These are phyloP conservation scores for Fusarium sp. DNA, from an alignment of 2,329 filamentous ascomycete genomes.

Conservation along the genomic window DNA sequence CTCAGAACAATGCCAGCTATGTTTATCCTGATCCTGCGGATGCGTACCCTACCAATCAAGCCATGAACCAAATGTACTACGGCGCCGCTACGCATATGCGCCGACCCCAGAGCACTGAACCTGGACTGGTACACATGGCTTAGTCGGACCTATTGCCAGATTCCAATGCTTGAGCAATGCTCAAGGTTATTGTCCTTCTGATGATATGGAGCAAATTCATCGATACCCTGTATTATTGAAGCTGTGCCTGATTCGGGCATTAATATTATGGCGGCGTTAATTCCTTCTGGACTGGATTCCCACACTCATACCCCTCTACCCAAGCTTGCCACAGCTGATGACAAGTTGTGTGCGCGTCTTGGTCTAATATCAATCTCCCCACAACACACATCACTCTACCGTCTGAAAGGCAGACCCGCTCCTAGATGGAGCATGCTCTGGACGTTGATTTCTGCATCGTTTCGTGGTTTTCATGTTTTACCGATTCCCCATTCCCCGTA, in stretches of 20 bases:
- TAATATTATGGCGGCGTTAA: conserved; percentile 32
- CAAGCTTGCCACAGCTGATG: conserved; percentile 33
- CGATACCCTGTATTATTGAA: conserved; percentile 45
- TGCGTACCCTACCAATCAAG: conserved; percentile 70
- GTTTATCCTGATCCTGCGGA: conserved; percentile 85
- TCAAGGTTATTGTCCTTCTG: neutral
- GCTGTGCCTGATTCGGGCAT: conserved; percentile 28
- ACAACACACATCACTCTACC: conserved; percentile 2
- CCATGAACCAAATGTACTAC: conserved; percentile 79
- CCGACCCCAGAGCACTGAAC: conserved; percentile 81
- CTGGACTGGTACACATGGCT: conserved; percentile 60
- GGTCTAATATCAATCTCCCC: conserved; percentile 38
- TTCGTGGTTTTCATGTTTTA: conserved; percentile 30
- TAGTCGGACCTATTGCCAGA: conserved; percentile 45
- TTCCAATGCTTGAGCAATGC: conserved; percentile 21
- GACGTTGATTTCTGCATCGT: conserved; percentile 34
- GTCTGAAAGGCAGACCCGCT: conserved; percentile 35
- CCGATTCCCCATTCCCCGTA: conserved; percentile 43
- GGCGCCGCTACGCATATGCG: conserved; percentile 73
- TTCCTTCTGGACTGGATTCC: conserved; percentile 37
- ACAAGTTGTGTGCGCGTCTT: conserved; percentile 37
- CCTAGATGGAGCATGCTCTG: conserved; percentile 47
- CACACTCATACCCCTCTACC: conserved; percentile 12
- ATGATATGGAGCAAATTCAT: conserved; percentile 25
- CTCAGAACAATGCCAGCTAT: conserved; percentile 75